Evolutionary conservation across 768 basidiomycete genomes (phyloP).

Genomic region (Cytidiella melzeri): DNA sequence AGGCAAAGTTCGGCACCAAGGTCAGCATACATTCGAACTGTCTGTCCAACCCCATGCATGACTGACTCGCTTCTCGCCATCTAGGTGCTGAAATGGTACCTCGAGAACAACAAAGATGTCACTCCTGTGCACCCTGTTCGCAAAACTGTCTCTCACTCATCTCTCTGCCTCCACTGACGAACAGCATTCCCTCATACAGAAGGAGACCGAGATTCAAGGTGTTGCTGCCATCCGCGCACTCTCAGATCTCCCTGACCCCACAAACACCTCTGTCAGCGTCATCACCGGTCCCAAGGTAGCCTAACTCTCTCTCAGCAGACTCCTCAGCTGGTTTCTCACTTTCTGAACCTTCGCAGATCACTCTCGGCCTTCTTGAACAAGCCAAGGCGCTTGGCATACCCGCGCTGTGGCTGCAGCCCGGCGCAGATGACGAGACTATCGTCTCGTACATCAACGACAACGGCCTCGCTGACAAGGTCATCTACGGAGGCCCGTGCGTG

Average conservation of each 20-base stretch:
- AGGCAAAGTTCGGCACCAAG: constrained; percentile 74
- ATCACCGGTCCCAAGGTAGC: constrained; percentile 69
- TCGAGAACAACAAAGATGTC: constrained; percentile 48
- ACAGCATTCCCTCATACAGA: constrained; percentile 33
- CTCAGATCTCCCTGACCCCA: constrained; percentile 50
- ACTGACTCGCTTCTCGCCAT: background rate
- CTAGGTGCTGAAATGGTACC: constrained; percentile 77
- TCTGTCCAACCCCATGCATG: background rate
- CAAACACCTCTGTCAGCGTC: constrained; percentile 69
- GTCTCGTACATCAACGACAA: constrained; percentile 59
- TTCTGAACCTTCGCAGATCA: constrained; percentile 41
- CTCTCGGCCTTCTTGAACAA: constrained; percentile 57
- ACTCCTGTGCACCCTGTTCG: constrained; percentile 73
- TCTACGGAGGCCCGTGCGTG: constrained; percentile 80
- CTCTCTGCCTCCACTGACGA: background rate
- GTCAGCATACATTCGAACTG: constrained; percentile 25
- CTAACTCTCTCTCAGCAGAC: background rate
- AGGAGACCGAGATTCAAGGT: constrained; percentile 65
- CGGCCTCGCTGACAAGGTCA: constrained; percentile 57
- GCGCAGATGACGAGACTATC: constrained; percentile 68
- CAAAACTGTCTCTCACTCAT: background rate
- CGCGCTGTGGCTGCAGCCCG: constrained; percentile 86
- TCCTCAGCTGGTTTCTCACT: background rate
- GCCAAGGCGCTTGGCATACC: constrained; percentile 69
- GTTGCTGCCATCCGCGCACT: constrained; percentile 50